Conservation (phyloP, 441 rosid species). For the Erodium moschatum region DNA sequence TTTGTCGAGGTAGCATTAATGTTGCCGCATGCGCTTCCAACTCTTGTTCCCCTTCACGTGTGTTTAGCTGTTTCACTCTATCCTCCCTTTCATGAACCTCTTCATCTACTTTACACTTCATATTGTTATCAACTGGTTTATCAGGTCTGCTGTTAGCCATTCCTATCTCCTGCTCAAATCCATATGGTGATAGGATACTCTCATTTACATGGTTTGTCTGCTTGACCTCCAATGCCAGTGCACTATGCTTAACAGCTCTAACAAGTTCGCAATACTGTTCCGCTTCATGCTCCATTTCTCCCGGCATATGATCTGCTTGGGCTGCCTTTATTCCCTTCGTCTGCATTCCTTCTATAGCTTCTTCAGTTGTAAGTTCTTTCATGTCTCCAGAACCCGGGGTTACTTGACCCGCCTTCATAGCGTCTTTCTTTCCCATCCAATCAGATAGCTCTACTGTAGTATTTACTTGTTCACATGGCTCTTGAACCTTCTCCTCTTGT, state of each 20-base stretch:
- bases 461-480: constrained; percentile 11
- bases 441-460: constrained; percentile 19
- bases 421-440: constrained; percentile 16
- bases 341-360: constrained; percentile 18
- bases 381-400: constrained; percentile 19
- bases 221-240: constrained; percentile 16
- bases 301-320: constrained; percentile 17
- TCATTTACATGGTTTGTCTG: constrained; percentile 24
- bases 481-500: constrained; percentile 22
- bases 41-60: constrained; percentile 18
- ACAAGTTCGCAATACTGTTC: constrained; percentile 5
- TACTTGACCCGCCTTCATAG: constrained; percentile 19
- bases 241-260: background rate
- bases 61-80: constrained; percentile 19
- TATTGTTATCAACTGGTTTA: constrained; percentile 20
- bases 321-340: constrained; percentile 7
- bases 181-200: constrained; percentile 19
- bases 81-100: constrained; percentile 19
- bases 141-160: constrained; percentile 16
- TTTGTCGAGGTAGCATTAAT: constrained; percentile 20
- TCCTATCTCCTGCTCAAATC: constrained; percentile 21
- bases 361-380: constrained; percentile 19
- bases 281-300: constrained; percentile 22
- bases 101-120: constrained; percentile 15
- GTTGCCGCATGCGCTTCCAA: constrained; percentile 19